phyloP scores from a whole-genome alignment of 2,329 filamentous ascomycete genomes.

The Paecilomyces dactylethromorphus region DNA sequence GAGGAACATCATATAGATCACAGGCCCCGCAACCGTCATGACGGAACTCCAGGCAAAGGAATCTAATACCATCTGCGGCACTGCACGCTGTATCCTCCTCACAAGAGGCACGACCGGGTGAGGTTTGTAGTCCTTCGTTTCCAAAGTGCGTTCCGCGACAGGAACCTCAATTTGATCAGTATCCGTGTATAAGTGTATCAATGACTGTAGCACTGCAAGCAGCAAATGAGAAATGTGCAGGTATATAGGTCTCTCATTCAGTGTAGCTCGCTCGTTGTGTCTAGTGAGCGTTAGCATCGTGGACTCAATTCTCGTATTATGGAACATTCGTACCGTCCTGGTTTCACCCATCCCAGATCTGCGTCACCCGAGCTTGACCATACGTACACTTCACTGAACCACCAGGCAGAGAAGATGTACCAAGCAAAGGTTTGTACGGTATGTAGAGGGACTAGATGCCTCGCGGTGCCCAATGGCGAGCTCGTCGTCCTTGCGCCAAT shows the following conservation, averaged over 20 bases:
- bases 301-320: not conserved
- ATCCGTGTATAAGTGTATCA: conserved; percentile 64
- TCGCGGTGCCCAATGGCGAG: conserved; percentile 61
- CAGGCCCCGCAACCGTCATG: conserved; percentile 40
- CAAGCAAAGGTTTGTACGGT: conserved; percentile 66
- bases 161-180: conserved; percentile 61
- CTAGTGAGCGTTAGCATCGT: conserved; percentile 18
- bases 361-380: conserved; percentile 57
- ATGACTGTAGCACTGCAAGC: conserved; percentile 63
- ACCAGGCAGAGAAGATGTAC: conserved; percentile 69
- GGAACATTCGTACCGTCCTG: conserved; percentile 50
- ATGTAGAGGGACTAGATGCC: conserved; percentile 50
- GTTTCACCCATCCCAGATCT: conserved; percentile 67
- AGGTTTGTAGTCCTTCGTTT: conserved; percentile 27
- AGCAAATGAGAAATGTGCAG: conserved; percentile 64
- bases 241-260: conserved; percentile 85
- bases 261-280: conserved; percentile 59
- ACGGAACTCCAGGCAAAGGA: conserved; percentile 32
- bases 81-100: conserved; percentile 30
- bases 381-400: conserved; percentile 76
- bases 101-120: conserved; percentile 30
- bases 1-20: conserved; percentile 58
- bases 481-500: conserved; percentile 64
- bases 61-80: conserved; percentile 23
- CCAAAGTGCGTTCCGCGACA: conserved; percentile 27